Base-by-base conservation (phyloP, 345 rosid genomes). In the Linum lewisii region DNA sequence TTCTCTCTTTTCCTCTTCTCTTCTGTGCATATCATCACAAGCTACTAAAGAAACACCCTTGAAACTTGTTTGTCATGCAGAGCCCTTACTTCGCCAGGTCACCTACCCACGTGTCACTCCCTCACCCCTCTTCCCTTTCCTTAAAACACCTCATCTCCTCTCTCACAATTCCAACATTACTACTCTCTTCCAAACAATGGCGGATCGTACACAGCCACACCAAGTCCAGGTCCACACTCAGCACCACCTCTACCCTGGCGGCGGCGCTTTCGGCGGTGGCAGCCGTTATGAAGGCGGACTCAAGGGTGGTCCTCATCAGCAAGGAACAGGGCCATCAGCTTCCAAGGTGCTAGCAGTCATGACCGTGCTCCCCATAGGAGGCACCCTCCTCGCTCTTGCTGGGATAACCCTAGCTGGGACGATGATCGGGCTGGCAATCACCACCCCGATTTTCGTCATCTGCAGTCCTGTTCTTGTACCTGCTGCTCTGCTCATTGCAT, bases 401-500 rank as follows among this genome's bases (percentile, higher is more conserved):
- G 80, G 82, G 16, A 51, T 81, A 56, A 78, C 76, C 47, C 45
- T 84, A 18, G 72, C 67, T 0, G 80, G 78, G 21, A 75, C 84
- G 0, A 73, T 81, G 51, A 61, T 72, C 7, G 81, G 80, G 1
- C 57, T 81, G 6, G 54, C 77, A 11, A 14, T 77, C 2, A 34
- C 78, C 15, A 22, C 74, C 15, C 90, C 90, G 1, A 57, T 84
- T 3, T 84, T 84, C 56, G 52, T 81, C 21, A 54, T 84, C 58
- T 84, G 78, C 64, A 77, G 84, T 65, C 86, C 86, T 19, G 77
- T 84, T 51, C 61, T 84, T n/a, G 79, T 81, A 49, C 90, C 84
- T 0, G 78, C 84, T 1, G 76, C 84, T n/a, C 45, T 84, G 59
- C 72, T 73, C 50, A 15, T 84, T 8, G 81, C 73, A 42, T 63